Evolutionary conservation across 352 stramenopile species (phyloP).

Genomic region (Globisporangium polare): DNA sequence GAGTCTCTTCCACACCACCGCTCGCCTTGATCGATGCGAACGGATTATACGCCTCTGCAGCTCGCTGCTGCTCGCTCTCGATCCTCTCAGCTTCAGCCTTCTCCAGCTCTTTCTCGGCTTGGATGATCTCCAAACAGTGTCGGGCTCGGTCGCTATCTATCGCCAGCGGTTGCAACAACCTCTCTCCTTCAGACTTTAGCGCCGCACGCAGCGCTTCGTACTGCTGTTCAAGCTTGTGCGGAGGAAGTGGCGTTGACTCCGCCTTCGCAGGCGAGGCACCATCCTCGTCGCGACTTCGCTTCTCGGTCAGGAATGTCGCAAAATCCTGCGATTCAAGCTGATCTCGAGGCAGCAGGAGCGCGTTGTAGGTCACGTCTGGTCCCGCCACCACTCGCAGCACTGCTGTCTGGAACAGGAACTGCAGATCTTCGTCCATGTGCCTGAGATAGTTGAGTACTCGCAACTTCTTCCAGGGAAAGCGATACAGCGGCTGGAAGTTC

Average conservation of each 20-base stretch:
- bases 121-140: conserved; percentile 34
- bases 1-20: conserved; percentile 46
- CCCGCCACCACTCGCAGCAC: conserved; percentile 32
- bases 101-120: conserved; percentile 36
- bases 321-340: conserved; percentile 19
- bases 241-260: neutral
- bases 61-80: conserved; percentile 17
- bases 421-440: conserved; percentile 38
- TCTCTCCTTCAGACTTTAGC: neutral
- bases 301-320: conserved; percentile 51
- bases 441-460: conserved; percentile 45
- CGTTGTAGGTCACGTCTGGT: conserved; percentile 31
- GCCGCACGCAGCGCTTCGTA: conserved; percentile 5
- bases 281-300: conserved; percentile 1
- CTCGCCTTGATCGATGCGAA: conserved; percentile 50
- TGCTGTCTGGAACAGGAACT: conserved; percentile 34
- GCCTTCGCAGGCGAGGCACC: neutral
- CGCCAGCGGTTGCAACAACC: neutral
- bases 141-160: conserved; percentile 1
- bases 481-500: conserved; percentile 39
- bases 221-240: neutral
- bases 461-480: conserved; percentile 40
- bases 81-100: conserved; percentile 10
- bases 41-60: conserved; percentile 39
- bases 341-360: conserved; percentile 32